Evolutionary conservation across 1,284 basidiomycete species (phyloP).

Genomic region (Trichosporon sp.): DNA sequence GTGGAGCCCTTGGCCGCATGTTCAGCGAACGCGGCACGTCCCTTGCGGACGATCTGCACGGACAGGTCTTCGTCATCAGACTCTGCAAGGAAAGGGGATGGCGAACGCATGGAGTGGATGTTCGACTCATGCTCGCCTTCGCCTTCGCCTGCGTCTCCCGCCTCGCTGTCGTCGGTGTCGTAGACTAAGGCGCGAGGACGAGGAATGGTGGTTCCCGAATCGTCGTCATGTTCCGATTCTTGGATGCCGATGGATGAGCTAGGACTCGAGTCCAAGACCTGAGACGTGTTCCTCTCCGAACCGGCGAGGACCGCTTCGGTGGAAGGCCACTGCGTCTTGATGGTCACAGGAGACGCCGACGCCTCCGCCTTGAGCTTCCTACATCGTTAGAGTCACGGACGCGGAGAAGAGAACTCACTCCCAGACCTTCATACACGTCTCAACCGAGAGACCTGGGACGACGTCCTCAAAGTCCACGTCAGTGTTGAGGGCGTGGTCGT

Average conservation of each 20-base stretch:
- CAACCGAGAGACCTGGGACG: neutral
- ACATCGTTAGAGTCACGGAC: neutral
- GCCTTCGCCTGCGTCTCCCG: neutral
- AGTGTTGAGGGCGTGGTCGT: constrained; percentile 2
- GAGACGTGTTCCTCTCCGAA: neutral
- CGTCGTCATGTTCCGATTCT: neutral
- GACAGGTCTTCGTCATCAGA: neutral
- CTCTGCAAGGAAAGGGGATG: neutral
- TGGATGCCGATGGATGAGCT: neutral
- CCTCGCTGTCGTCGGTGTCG: neutral
- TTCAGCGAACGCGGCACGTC: neutral
- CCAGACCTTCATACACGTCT: constrained; percentile 16
- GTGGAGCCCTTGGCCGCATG: neutral
- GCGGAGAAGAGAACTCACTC: neutral
- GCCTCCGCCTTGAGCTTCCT: constrained; percentile 3
- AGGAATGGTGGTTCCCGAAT: neutral
- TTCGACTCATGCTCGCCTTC: neutral
- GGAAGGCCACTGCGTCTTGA: neutral
- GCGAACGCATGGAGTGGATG: neutral
- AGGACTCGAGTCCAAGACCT: neutral
- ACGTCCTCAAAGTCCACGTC: constrained; percentile 10
- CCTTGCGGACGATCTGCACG: neutral
- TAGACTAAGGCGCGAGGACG: neutral
- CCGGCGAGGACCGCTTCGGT: neutral
- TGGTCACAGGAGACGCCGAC: neutral